Base-by-base conservation (phyloP, 2,329 filamentous ascomycete genomes). In the Cadophora sp. region DNA sequence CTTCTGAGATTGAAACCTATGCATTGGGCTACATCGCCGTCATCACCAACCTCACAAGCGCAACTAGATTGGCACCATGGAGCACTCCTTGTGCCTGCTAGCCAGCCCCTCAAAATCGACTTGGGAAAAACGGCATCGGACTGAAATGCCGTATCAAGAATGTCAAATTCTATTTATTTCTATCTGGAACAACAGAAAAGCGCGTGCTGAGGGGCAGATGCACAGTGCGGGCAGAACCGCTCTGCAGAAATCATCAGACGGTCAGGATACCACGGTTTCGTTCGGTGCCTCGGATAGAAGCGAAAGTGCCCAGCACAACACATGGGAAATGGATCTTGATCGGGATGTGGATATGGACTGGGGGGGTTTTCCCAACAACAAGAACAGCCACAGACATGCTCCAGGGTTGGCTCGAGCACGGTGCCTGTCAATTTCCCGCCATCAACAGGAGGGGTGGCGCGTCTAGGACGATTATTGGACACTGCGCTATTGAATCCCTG, bases 401-500 rank as follows among this genome's bases (percentile, higher is more conserved):
- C 46, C 58, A 24, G 60, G 22, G 51, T 31, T 69, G 68, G 67
- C 68, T 67, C 63, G 65, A 66, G 62, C 68, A 65, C 56, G 27
- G 62, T 64, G 60, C 66, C 53, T 27, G 50, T 59, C 48, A 67
- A 70, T 68, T 70, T 70, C 68, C 68, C 63, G 62, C 24, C 62
- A 65, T 56, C 46, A 63, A n/a, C 24, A 27, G 19, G 29, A 63
- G 43, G 31, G 31, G 46, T 48, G 59, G 58, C 46, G 66, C 62
- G 69, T 46, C 59, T 4, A 24, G 40, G 40, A 48, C 16, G 61
- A 51, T 63, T 63, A 68, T 65, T 70, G 68, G 70, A 64, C 68
- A 50, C 70, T 72, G 70, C 68, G 14, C 34, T 68, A 71, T 65
- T 65, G 34, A 60, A 59, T 56, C 58, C 34, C 65, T 64, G 66